These are phyloP conservation scores for Suillus ampliporus DNA, from an alignment of 768 basidiomycete genomes.

Conservation along the genomic window DNA sequence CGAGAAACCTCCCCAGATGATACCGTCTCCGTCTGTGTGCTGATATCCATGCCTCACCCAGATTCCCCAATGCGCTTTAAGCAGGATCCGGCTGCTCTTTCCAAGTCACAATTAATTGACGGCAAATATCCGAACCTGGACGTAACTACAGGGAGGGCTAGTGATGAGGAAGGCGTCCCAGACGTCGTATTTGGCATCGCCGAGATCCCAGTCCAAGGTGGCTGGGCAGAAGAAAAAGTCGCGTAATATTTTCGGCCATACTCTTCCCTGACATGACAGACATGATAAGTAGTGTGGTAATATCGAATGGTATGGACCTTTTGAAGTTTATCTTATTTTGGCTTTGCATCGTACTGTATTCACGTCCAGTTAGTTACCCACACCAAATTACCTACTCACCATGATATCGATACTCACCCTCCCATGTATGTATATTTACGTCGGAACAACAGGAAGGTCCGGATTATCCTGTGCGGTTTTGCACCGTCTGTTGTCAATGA, in stretches of 20 bases:
- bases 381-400: neutral
- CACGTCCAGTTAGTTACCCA: neutral
- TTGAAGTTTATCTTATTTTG: neutral
- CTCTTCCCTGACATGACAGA: neutral
- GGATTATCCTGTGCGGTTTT: neutral
- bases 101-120: slow-evolving; percentile 15
- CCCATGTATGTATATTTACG: neutral
- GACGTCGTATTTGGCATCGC: slow-evolving; percentile 56
- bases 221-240: neutral
- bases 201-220: slow-evolving; percentile 32
- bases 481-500: too few species aligned
- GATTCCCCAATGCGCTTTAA: slow-evolving; percentile 21
- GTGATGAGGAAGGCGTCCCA: slow-evolving; percentile 46
- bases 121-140: neutral
- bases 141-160: slow-evolving; percentile 26
- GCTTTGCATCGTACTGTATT: neutral
- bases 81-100: slow-evolving; percentile 30
- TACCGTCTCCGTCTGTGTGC: slow-evolving; percentile 57
- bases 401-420: neutral
- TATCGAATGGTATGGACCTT: neutral
- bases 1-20: slow-evolving; percentile 28
- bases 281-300: neutral
- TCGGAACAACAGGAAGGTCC: neutral
- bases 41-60: slow-evolving; percentile 62
- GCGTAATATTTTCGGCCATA: neutral